phyloP scores from a whole-genome alignment of 1,284 basidiomycete species.

The Schizophyllum amplum region DNA sequence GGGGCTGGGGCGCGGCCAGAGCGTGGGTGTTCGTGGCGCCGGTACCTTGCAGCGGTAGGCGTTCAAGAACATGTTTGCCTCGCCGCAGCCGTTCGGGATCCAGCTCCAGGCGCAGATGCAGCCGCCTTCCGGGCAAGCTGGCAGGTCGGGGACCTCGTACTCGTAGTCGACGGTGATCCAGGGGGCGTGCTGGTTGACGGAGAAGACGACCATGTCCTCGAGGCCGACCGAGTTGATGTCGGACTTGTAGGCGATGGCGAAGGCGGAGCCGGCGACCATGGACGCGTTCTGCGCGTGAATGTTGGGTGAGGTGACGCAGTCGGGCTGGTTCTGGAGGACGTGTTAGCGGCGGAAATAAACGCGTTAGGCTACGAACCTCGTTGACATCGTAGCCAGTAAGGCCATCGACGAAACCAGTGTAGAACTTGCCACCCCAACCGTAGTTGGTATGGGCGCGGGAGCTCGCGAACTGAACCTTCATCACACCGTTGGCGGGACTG shows the following conservation, averaged over 20 bases:
- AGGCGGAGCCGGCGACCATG: constrained; percentile 37
- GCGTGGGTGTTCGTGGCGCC: constrained; percentile 26
- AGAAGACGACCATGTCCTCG: constrained; percentile 24
- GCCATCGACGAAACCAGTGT: not conserved
- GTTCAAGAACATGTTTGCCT: constrained; percentile 38
- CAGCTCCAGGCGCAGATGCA: constrained; percentile 32
- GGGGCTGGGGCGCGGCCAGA: constrained; percentile 29
- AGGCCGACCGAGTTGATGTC: constrained; percentile 23
- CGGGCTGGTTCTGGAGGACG: not conserved
- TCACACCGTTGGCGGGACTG: not conserved
- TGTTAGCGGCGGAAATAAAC: not conserved
- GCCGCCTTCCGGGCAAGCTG: constrained; percentile 36
- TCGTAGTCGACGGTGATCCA: constrained; percentile 32
- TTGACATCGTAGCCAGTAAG: not conserved
- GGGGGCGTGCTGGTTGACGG: constrained; percentile 29
- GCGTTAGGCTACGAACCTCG: not conserved
- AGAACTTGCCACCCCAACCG: not conserved
- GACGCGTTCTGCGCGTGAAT: constrained; percentile 34
- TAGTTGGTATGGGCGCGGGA: not conserved
- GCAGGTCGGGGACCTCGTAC: constrained; percentile 37
- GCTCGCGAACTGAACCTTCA: not conserved
- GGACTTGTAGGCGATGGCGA: constrained; percentile 36
- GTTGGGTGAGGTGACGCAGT: not conserved
- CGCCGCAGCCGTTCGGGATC: constrained; percentile 25
- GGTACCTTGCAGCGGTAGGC: constrained; percentile 36